These are phyloP conservation scores for Elsinoe batatas DNA, from an alignment of 2,329 filamentous ascomycete species.

Conservation along the genomic window DNA sequence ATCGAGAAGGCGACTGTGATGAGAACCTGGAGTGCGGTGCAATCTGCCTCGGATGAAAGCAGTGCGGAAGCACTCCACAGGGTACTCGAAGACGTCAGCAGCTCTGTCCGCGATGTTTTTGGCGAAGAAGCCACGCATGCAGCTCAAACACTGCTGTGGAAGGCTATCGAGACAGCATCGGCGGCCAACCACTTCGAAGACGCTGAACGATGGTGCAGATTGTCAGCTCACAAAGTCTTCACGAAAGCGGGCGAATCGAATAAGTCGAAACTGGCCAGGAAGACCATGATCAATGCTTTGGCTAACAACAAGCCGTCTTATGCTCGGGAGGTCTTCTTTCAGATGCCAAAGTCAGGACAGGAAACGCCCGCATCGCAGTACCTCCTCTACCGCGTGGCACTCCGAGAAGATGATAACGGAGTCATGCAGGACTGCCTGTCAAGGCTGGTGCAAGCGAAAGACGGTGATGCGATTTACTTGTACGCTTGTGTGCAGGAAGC, in stretches of 20 bases:
- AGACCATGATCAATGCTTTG: constrained; percentile 61
- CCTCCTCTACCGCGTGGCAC: constrained; percentile 62
- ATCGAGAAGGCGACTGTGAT: constrained; percentile 60
- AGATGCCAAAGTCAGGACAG: constrained; percentile 49
- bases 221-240: constrained; percentile 60
- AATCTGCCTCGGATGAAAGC: constrained; percentile 29
- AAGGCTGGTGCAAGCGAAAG: constrained; percentile 44
- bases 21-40: constrained; percentile 55
- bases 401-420: constrained; percentile 49
- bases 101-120: constrained; percentile 40
- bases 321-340: constrained; percentile 47
- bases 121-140: constrained; percentile 54
- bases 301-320: constrained; percentile 45
- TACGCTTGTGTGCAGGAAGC: constrained; percentile 76
- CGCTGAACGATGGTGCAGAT: constrained; percentile 60
- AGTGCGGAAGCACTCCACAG: constrained; percentile 30
- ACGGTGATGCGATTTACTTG: constrained; percentile 52
- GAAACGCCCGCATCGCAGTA: constrained; percentile 60
- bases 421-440: constrained; percentile 54
- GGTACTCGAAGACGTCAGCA: constrained; percentile 39
- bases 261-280: constrained; percentile 61
- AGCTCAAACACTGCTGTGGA: constrained; percentile 70
- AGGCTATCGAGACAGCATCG: constrained; percentile 54
- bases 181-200: constrained; percentile 42
- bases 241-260: constrained; percentile 55